phyloP scores from a whole-genome alignment of 768 basidiomycete genomes.

The Clathrus columnatus region DNA sequence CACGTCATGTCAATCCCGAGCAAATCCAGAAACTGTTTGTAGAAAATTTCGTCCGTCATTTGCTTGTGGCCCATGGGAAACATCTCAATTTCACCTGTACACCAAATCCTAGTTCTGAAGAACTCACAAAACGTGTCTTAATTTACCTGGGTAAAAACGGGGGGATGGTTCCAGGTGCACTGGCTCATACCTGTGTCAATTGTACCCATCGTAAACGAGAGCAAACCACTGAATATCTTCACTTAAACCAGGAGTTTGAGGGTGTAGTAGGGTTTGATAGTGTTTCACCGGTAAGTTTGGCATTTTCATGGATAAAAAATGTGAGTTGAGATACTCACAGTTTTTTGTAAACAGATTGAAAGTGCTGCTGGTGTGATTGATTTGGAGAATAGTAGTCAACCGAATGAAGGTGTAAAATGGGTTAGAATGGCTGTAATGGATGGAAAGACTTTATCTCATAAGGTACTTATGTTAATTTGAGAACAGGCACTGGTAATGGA shows the following conservation, averaged over 20 bases:
- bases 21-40: constrained; percentile 22
- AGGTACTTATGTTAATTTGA: constrained; percentile 12
- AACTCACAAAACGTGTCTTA: constrained; percentile 11
- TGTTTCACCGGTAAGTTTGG: not conserved
- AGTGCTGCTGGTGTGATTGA: not conserved
- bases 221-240: constrained; percentile 8
- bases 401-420: constrained; percentile 16
- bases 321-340: too few species aligned
- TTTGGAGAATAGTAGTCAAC: not conserved
- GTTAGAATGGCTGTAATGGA: constrained; percentile 27
- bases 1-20: constrained; percentile 13
- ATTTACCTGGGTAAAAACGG: constrained; percentile 15
- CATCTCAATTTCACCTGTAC: constrained; percentile 8
- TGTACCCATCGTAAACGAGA: constrained; percentile 22
- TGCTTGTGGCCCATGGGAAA: constrained; percentile 16
- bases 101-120: constrained; percentile 14
- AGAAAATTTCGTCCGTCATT: constrained; percentile 20
- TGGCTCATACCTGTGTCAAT: constrained; percentile 15
- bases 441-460: constrained; percentile 23
- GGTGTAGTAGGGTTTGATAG: not conserved
- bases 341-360: not conserved
- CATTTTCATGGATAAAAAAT: too few species aligned
- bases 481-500: not conserved
- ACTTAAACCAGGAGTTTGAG: constrained; percentile 1
- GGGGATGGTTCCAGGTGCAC: constrained; percentile 11